Evolutionary conservation across 257 asterid genomes (phyloP), one percentile per base, ranked within the genome.

Genomic region (Prunella vulgaris): DNA sequence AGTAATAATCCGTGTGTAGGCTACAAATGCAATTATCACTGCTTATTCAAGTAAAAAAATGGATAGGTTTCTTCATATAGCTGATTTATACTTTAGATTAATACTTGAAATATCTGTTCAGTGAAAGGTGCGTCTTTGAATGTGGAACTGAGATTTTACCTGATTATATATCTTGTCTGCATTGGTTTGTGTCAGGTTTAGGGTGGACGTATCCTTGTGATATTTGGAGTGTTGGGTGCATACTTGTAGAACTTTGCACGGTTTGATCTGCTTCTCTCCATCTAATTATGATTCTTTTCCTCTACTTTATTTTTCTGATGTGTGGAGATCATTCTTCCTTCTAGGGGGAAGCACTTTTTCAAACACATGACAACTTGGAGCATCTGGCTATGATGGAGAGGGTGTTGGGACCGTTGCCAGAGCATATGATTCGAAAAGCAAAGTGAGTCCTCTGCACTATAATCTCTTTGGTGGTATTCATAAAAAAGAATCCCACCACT

Each of bases 341-440:
- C 1, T 68, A 82, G 89, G 89, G 85, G 17, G 82, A 75, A 72
- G 76, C 77, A 25, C 80, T 84, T 51, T 84, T 84, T 60, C 84
- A 82, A 52, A 79, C 87, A 44, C 87, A 84, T 9, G 87, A 84
- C 46, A 79, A 84, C 82, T 71, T 84, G 87, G 89, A 84, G 77
- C 89, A 84, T 80, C 74, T 84, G 79, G 89, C 87, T 52, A 84
- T 84, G 89, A 84, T 84, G 87, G 89, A 82, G 82, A 82, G 85
- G 57, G 84, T 84, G 51, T 73, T 82, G 71, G 87, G 87, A 66
- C 81, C 81, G 3, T 49, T 84, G 25, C 87, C 87, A 1, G 85
- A 80, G 70, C 89, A 82, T 61, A 84, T 82, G 87, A 69, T 80
- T 64, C 78, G 68, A 66, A 84, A 79, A 68, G 84, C 87, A 6